Base-by-base conservation (phyloP, 192 early-diverging fungal genomes). In the Coemansia sp. region DNA sequence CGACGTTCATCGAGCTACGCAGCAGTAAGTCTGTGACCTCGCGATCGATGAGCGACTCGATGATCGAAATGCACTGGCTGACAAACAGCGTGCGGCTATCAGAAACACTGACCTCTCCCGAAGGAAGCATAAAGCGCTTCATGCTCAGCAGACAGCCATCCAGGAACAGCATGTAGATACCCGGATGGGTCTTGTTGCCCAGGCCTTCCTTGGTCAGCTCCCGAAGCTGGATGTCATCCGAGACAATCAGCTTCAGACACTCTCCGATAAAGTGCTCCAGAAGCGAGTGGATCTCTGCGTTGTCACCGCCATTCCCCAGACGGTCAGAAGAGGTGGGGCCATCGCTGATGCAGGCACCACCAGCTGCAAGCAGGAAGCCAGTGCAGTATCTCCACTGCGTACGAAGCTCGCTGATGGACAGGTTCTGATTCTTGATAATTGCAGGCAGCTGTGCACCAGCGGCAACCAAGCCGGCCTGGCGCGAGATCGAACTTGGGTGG, bases 371-470 rank as follows among this genome's bases (percentile, higher is more conserved):
- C 61, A 84, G 48, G 69, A 84, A 84, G 1, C 82, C 82, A 0
- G 82, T 84, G 68, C 78, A 80, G 82, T 77, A 79, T 55, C 77
- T 73, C 82, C 82, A 84, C 73, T 83, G 81, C 59, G 76, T 75
- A 43, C 81, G 76, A 5, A 83, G 73, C 67, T 83, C 81, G 56
- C 70, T 83, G 15, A 70, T 71, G 1, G 76, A 75, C 39, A 78
- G 61, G 4, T 55, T 66, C 0, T 66, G 62, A 20, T 66, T 61
- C 22, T 62, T 64, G 35, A 78, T 65, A 35, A 83, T 70, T 5
- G 81, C 81, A 2, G 81, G 81, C 48, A 83, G 76, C 70, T 78
- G 76, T 51, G 67, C 70, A 0, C 76, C 81, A n/a, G 73, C 70
- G 35, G 68, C 76, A 66, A 83, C 68, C 1, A 52, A 52, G 38